Evolutionary conservation across 2,329 filamentous ascomycete species (phyloP), one percentile per base, ranked within the genome.

Genomic region (Elsinoe australis): DNA sequence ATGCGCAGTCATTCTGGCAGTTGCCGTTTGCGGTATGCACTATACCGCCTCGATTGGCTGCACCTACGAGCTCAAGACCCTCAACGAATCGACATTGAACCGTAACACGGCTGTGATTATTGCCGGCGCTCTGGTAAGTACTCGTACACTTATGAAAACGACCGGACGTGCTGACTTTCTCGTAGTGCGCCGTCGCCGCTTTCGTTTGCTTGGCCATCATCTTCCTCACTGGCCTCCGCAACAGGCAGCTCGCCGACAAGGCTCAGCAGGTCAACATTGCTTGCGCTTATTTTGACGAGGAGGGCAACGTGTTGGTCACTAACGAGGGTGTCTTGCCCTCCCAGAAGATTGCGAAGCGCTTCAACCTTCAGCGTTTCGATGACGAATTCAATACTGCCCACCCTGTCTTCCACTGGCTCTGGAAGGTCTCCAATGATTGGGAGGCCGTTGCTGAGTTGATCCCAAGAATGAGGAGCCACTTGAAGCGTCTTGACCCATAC

Each of bases 381-480:
- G 86, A 94, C 52, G 78, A 82, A 10, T 89, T 95, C 58, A 80
- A 80, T 49, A 80, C 80, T 18, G 77, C 79, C 0, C 87, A 94
- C 60, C 79, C 85, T 0, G 79, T 89, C 1, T 94, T 92, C 64
- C 79, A 88, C 42, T 94, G 88, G 88, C 82, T 92, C 58, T 94
- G 85, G 60, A 78, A 85, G 49, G 85, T 87, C 2, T 86, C 85
- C 5, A 76, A 81, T 51, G 83, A 88, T 62, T 95, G 88, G 88
- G 61, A 67, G 5, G 75, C 78, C 32, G 74, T 94, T 19, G 72
- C 72, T 48, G 76, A 79, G 35, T 70, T 92, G 4, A 71, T 94
- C 18, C 76, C 77, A 5, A 76, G 76, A 33, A 94, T 94, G 83
- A 75, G 75, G 47, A 73, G 72, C 31, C 85, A 92, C 55, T 65